phyloP scores from a whole-genome alignment of 1,139 yeast genomes.

The Diutina sp. region DNA sequence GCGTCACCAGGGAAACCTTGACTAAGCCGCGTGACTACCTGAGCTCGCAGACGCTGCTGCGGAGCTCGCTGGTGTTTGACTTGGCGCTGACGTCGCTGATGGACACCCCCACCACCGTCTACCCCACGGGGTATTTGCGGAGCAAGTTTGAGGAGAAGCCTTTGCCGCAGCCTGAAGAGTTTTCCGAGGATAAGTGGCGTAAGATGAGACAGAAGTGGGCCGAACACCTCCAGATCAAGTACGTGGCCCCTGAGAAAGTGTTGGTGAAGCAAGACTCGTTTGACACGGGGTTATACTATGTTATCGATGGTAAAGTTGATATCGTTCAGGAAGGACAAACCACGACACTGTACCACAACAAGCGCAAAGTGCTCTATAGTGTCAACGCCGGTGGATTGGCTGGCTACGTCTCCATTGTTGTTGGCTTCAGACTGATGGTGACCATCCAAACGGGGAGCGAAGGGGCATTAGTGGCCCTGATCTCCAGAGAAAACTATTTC shows the following conservation, averaged over 20 bases:
- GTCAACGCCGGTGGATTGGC: slow-evolving; percentile 74
- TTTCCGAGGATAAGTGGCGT: neutral
- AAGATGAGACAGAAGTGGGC: slow-evolving; percentile 51
- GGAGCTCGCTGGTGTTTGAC: slow-evolving; percentile 2
- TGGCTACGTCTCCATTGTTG: slow-evolving; percentile 72
- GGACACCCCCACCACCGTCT: neutral
- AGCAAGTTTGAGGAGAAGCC: neutral
- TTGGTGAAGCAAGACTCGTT: slow-evolving; percentile 54
- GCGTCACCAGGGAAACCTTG: slow-evolving; percentile 33
- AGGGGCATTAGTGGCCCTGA: slow-evolving; percentile 55
- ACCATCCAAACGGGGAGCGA: slow-evolving; percentile 39
- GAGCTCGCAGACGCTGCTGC: neutral
- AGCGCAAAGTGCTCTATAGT: slow-evolving; percentile 29
- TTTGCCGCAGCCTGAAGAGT: neutral
- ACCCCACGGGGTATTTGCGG: neutral
- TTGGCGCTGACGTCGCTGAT: neutral
- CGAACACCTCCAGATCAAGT: slow-evolving; percentile 43
- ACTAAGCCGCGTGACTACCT: neutral
- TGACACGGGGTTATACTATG: slow-evolving; percentile 66
- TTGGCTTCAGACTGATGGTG: slow-evolving; percentile 72
- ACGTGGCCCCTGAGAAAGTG: slow-evolving; percentile 38
- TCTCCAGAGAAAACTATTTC: slow-evolving; percentile 53
- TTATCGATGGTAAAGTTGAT: slow-evolving; percentile 66
- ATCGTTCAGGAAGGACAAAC: slow-evolving; percentile 21
- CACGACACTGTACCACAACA: slow-evolving; percentile 7